Percentiles rank a stretch among this genome's conserved stretches.
phyloP scores from a whole-genome alignment of 345 rosid genomes.

The Microthlaspi erraticum region DNA sequence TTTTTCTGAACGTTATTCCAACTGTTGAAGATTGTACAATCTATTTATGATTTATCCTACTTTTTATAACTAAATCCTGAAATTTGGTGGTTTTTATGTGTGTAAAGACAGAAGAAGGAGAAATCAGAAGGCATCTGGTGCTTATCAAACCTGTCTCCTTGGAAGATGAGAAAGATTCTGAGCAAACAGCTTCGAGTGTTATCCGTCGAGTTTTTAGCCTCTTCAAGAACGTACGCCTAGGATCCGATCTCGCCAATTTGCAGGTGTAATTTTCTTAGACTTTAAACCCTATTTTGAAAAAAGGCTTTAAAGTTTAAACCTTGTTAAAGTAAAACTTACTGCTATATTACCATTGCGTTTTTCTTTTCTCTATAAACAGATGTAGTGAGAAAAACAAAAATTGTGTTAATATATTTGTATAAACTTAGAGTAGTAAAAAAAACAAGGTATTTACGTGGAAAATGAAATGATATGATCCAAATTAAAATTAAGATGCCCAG shows the following conservation, averaged over 20 bases:
- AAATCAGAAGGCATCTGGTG: conserved; percentile 38
- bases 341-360: not conserved
- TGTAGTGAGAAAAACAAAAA: too few relatives aligned
- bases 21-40: not conserved
- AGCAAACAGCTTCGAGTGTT: conserved; percentile 52
- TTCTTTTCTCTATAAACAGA: too few relatives aligned
- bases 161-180: conserved; percentile 50
- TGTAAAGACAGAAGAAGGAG: conserved; percentile 29
- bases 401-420: too few relatives aligned
- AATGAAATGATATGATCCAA: too few relatives aligned
- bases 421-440: too few relatives aligned
- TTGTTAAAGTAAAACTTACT: not conserved
- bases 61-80: not conserved
- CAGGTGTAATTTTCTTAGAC: conserved; percentile 52
- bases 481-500: too few relatives aligned
- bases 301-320: not conserved
- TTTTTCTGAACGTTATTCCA: not conserved
- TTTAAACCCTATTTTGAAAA: too few relatives aligned
- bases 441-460: too few relatives aligned
- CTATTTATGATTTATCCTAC: not conserved
- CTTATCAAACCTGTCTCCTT: conserved; percentile 55
- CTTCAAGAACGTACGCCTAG: conserved; percentile 56
- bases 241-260: conserved; percentile 65
- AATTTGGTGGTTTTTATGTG: not conserved
- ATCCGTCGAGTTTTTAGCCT: conserved; percentile 53